Evolutionary conservation across 441 rosid species (phyloP).

Genomic region (Arabidopsis hybrid): DNA sequence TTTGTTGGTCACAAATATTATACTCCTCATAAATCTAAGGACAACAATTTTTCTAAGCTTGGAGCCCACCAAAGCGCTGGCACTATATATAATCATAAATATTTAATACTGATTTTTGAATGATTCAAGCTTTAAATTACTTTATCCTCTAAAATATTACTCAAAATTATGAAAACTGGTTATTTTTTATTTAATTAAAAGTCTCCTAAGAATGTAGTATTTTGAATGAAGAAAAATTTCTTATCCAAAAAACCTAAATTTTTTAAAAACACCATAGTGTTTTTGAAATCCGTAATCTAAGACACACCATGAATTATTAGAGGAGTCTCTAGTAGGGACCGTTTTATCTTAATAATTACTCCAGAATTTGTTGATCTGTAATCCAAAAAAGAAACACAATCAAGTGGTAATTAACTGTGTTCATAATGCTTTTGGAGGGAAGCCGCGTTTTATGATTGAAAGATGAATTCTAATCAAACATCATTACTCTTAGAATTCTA

Average conservation of each 20-base stretch:
- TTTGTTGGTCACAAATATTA: background rate
- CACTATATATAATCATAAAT: background rate
- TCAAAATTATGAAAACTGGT: too few species aligned
- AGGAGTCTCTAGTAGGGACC: too few species aligned
- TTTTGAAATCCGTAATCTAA: too few species aligned
- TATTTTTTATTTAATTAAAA: too few species aligned
- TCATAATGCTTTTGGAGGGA: conserved; percentile 35
- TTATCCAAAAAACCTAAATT: too few species aligned
- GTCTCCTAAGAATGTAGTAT: too few species aligned
- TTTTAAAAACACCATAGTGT: too few species aligned
- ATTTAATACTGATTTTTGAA: background rate
- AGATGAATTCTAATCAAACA: conserved; percentile 46
- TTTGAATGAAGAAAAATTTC: too few species aligned
- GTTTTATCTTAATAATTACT: conserved; percentile 6
- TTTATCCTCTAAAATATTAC: too few species aligned
- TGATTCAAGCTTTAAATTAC: too few species aligned
- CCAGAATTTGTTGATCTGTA: background rate
- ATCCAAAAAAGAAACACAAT: conserved; percentile 32
- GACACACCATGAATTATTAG: too few species aligned
- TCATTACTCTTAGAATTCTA: conserved; percentile 17
- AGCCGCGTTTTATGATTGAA: conserved; percentile 41
- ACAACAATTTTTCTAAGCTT: background rate
- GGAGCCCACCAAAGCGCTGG: background rate
- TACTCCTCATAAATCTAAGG: background rate
- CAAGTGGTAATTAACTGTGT: conserved; percentile 30